A percentile compares a stretch with the other conserved stretches of the same genome.
These are phyloP conservation scores for Lepraria neglecta DNA, from an alignment of 495 filamentous ascomycete genomes.

Conservation along the genomic window DNA sequence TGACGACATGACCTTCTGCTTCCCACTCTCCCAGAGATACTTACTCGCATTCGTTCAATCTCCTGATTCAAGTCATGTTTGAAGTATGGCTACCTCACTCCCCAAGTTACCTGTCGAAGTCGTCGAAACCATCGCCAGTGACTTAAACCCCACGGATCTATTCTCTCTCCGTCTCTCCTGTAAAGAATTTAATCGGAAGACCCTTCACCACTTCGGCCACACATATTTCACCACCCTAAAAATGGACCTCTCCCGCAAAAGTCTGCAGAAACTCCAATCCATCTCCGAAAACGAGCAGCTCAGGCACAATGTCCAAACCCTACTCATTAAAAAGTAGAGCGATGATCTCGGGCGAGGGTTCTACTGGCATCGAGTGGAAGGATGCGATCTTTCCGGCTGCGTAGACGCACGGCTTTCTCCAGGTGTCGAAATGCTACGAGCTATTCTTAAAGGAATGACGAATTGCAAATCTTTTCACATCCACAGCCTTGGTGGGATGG, in stretches of 20 bases:
- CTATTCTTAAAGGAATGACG: neutral
- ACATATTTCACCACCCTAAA: neutral
- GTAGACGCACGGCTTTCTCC: neutral
- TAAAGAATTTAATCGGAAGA: neutral
- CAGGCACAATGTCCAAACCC: neutral
- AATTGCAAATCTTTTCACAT: constrained; percentile 3
- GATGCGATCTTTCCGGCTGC: neutral
- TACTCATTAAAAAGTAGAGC: neutral
- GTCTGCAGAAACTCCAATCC: neutral
- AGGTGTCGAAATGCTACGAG: neutral
- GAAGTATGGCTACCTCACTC: constrained; percentile 1
- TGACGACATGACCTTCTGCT: neutral
- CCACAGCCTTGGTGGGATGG: neutral
- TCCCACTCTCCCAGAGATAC: neutral
- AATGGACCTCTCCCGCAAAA: neutral
- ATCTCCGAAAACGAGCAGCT: neutral
- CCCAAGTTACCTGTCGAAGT: constrained; percentile 2
- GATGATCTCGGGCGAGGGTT: neutral
- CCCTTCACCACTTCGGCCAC: neutral
- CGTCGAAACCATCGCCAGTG: neutral
- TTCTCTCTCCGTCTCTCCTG: neutral
- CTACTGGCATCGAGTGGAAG: constrained; percentile 5
- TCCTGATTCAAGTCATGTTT: neutral
- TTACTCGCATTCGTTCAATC: neutral
- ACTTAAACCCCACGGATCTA: neutral